Evolutionary conservation across 1,139 yeast species (phyloP), one percentile per base, ranked within the genome.

Genomic region (Lodderomyces margitis): DNA sequence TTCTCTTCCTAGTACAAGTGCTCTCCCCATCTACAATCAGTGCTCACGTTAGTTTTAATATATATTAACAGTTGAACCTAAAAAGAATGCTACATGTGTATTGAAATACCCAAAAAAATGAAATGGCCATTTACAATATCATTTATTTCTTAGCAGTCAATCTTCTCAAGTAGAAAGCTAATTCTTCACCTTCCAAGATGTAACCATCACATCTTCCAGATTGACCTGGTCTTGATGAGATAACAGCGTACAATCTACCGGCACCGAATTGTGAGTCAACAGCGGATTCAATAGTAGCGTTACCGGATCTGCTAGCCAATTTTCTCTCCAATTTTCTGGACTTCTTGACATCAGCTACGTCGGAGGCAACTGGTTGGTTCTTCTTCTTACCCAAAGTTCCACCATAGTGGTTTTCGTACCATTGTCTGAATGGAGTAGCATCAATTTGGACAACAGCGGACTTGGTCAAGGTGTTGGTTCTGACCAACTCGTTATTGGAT

Each of bases 151-250:
- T 92, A 74, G 97, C 92, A 73, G 96, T 83, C 80, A 92, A 82
- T 88, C 96, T 91, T 85, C 95, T 89, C 75, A 92, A 85, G 96
- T 92, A 92, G 95, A 92, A 92, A 75, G 98, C 98, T 76, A 92
- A 88, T 81, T 92, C 98, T 75, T 94, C 99, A 79, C 98, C 98
- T 83, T 92, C 99, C 75, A 94, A 87, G 78, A 92, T 85, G 95
- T 94, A 92, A 78, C 99, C 99, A 75, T 94, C 98, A 80, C 92
- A 85, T 82, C 99, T 94, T 78, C 99, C 99, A 60, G 96, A 86
- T 84, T 92, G 99, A 77, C 99, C 99, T 74, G 99, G 99, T 84
- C 99, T 91, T 50, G 98, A 92, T 61, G 98, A 89, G 70, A 92
- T 89, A 74, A 83, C 84, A 74, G 98, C 98, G 81, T 92, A 92